Percentiles rank a stretch among this genome's conserved stretches.
Conservation (phyloP, 768 basidiomycete species). For the Pleurotus eryngii region DNA sequence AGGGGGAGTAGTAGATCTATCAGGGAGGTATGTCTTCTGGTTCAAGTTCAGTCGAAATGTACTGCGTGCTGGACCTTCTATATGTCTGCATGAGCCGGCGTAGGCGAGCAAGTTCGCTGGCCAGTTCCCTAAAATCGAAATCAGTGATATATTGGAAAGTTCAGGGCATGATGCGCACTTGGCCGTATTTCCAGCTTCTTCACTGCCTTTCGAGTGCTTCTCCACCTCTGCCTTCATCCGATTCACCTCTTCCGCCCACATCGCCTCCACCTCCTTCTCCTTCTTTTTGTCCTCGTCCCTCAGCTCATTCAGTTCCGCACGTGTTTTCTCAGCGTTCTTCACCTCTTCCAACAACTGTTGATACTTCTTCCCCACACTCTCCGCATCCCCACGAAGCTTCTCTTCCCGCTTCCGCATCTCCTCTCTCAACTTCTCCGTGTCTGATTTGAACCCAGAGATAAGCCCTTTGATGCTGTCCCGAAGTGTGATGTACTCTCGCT, state of each 20-base stretch:
- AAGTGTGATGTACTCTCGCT: conserved; percentile 79
- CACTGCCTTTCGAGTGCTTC: conserved; percentile 50
- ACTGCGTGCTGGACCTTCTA: conserved; percentile 29
- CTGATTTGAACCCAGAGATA: conserved; percentile 68
- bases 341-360: conserved; percentile 59
- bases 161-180: conserved; percentile 38
- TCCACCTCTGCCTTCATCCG: conserved; percentile 52
- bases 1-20: not conserved
- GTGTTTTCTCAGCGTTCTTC: conserved; percentile 43
- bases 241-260: conserved; percentile 56
- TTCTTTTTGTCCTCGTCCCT: conserved; percentile 46
- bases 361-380: conserved; percentile 70
- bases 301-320: conserved; percentile 46
- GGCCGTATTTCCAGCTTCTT: conserved; percentile 58
- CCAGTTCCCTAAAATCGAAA: conserved; percentile 40
- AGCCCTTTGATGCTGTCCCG: conserved; percentile 75
- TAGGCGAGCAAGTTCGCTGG: conserved; percentile 64
- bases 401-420: conserved; percentile 79
- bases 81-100: conserved; percentile 63
- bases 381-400: conserved; percentile 61
- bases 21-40: not conserved
- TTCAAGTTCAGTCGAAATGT: not conserved
- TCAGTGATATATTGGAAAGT: too few relatives aligned
- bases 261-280: conserved; percentile 56
- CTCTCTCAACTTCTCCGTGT: conserved; percentile 65